A percentile compares a stretch with the other conserved stretches of the same genome.
Evolutionary conservation across 2,329 filamentous ascomycete species (phyloP).

Genomic region (Aureobasidium melanogenum): DNA sequence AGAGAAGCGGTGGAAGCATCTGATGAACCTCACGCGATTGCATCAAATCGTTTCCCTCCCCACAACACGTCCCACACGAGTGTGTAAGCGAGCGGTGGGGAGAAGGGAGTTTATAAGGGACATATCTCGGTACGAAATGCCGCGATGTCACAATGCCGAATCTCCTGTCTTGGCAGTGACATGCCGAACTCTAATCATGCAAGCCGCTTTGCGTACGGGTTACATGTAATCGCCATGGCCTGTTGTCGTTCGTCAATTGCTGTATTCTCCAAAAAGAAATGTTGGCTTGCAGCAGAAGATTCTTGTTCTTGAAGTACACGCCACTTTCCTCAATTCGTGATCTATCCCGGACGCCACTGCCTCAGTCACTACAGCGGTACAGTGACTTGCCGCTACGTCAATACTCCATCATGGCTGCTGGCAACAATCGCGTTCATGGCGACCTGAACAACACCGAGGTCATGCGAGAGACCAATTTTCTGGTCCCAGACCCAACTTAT

Average conservation of each 20-base stretch:
- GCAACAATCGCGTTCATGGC: constrained; percentile 10
- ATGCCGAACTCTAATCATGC: neutral
- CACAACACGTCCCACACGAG: neutral
- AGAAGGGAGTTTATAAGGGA: neutral
- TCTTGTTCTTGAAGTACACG: neutral
- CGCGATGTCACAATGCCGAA: neutral
- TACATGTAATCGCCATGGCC: neutral
- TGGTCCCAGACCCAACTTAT: constrained; percentile 15
- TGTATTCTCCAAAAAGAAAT: neutral
- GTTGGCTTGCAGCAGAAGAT: neutral
- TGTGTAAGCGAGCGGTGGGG: neutral
- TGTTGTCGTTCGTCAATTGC: neutral
- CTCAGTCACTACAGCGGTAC: neutral
- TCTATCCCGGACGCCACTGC: neutral
- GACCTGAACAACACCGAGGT: constrained; percentile 21
- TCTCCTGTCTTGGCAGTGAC: neutral
- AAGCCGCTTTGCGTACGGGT: neutral
- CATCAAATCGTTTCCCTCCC: neutral
- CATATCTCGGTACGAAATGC: neutral
- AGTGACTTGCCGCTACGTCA: neutral
- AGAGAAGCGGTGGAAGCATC: too few relatives aligned
- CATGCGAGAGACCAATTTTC: constrained; percentile 14
- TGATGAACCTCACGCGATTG: neutral
- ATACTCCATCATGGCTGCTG: neutral
- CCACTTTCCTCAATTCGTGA: neutral